Evolutionary conservation across 2,329 filamentous ascomycete genomes (phyloP).

Genomic region (Penicillium psychrosexuale): DNA sequence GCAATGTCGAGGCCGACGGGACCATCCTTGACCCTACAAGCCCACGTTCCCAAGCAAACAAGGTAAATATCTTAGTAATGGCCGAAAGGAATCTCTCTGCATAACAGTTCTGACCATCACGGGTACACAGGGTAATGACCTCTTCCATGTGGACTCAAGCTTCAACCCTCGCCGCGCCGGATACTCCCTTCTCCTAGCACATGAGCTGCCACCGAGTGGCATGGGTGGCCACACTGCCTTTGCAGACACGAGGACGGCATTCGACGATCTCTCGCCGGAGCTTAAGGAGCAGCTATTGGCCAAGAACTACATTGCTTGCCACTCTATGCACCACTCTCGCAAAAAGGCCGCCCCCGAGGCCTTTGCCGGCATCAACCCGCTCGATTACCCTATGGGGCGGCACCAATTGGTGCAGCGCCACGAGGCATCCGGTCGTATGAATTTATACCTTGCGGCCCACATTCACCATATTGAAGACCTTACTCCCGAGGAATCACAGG

Average conservation of each 20-base stretch:
- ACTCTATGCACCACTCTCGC: conserved; percentile 53
- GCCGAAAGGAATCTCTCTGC: too few species aligned
- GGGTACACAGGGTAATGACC: conserved; percentile 32
- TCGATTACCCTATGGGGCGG: conserved; percentile 37
- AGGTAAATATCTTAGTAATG: neutral
- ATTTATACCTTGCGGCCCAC: conserved; percentile 55
- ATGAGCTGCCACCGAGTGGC: conserved; percentile 48
- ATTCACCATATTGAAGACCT: conserved; percentile 53
- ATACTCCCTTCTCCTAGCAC: conserved; percentile 53
- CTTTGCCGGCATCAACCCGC: conserved; percentile 48
- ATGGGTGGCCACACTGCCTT: conserved; percentile 54
- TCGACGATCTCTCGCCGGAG: conserved; percentile 43
- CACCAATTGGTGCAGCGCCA: conserved; percentile 54
- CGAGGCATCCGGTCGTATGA: conserved; percentile 51
- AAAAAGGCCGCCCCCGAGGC: conserved; percentile 52
- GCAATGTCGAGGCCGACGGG: conserved; percentile 53
- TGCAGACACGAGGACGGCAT: conserved; percentile 54
- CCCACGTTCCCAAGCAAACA: conserved; percentile 11
- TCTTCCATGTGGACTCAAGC: conserved; percentile 56
- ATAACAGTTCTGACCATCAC: too few species aligned
- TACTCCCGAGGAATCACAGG: conserved; percentile 32
- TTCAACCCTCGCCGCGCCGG: conserved; percentile 56
- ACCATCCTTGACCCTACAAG: conserved; percentile 16
- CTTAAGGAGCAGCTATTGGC: conserved; percentile 35
- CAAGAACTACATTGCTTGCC: conserved; percentile 48